A percentile compares a stretch with the other conserved stretches of the same genome.
These are phyloP conservation scores for Sporodiniella umbellata DNA, from an alignment of 371 early-diverging fungal species.

Conservation along the genomic window DNA sequence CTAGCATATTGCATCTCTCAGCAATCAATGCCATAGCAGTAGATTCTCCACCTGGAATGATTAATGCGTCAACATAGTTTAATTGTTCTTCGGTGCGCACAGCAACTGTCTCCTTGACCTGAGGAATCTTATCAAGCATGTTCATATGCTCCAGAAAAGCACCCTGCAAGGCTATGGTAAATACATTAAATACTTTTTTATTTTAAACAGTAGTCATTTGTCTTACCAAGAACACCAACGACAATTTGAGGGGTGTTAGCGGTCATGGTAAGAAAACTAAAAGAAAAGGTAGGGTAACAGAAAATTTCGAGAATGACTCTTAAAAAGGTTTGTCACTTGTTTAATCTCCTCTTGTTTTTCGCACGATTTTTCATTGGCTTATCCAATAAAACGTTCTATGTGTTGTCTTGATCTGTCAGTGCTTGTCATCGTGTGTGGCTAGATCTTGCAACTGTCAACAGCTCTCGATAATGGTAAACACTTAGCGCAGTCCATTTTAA, in stretches of 20 bases:
- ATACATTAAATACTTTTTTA: neutral
- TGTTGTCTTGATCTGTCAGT: neutral
- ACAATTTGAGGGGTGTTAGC: slow-evolving; percentile 8
- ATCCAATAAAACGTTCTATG: neutral
- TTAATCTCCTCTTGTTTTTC: slow-evolving; percentile 2
- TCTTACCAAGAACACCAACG: slow-evolving; percentile 28
- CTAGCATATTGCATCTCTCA: slow-evolving; percentile 76
- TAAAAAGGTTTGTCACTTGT: neutral
- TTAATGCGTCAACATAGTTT: slow-evolving; percentile 76
- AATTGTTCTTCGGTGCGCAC: slow-evolving; percentile 70
- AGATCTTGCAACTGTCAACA: no score
- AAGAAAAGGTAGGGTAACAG: neutral
- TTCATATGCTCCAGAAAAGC: slow-evolving; percentile 90
- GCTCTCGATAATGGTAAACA: no score
- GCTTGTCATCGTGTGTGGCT: no score
- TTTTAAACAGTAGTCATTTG: neutral
- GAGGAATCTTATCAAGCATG: slow-evolving; percentile 61
- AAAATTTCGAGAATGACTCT: slow-evolving; percentile 3
- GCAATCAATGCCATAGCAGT: slow-evolving; percentile 92
- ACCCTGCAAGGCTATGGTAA: slow-evolving; percentile 80
- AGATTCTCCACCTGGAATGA: slow-evolving; percentile 95
- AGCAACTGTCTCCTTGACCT: slow-evolving; percentile 59
- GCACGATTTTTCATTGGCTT: neutral
- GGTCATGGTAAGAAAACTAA: slow-evolving; percentile 1
- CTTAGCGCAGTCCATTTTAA: no score